Conservation (phyloP, 805 yeast species). For the Komagataella kurtzmanii region DNA sequence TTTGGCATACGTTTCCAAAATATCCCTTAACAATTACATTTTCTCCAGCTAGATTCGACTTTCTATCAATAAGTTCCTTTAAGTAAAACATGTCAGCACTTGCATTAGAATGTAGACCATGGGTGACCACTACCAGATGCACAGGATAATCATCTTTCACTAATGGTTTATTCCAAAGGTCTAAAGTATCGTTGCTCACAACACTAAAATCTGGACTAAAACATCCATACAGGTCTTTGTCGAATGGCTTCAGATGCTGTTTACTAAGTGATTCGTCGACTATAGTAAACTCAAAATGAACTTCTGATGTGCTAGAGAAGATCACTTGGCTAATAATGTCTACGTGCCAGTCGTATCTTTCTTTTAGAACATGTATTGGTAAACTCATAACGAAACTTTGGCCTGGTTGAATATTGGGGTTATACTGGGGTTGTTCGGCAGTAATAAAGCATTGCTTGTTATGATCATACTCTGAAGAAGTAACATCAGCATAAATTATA, state of each 20-base stretch:
- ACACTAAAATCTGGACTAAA: constrained; percentile 26
- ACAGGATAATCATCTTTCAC: constrained; percentile 38
- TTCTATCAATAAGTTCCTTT: constrained; percentile 62
- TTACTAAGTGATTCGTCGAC: constrained; percentile 24
- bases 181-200: constrained; percentile 42
- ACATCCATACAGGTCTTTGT: neutral
- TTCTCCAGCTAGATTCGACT: constrained; percentile 28
- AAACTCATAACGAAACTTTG: constrained; percentile 48
- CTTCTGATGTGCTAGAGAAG: constrained; percentile 54
- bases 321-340: constrained; percentile 75
- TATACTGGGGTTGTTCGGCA: constrained; percentile 67
- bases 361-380: constrained; percentile 48
- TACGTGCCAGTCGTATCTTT: constrained; percentile 57
- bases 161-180: constrained; percentile 63
- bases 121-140: constrained; percentile 79
- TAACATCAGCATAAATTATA: constrained; percentile 70
- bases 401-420: constrained; percentile 60
- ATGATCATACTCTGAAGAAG: constrained; percentile 51
- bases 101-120: constrained; percentile 83
- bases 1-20: constrained; percentile 72
- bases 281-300: constrained; percentile 51
- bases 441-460: constrained; percentile 42
- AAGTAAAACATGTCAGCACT: constrained; percentile 84
- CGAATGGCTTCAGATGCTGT: constrained; percentile 9
- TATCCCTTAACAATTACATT: constrained; percentile 76